phyloP scores from a whole-genome alignment of 257 asterid genomes.

The Linderniella brevidens region DNA sequence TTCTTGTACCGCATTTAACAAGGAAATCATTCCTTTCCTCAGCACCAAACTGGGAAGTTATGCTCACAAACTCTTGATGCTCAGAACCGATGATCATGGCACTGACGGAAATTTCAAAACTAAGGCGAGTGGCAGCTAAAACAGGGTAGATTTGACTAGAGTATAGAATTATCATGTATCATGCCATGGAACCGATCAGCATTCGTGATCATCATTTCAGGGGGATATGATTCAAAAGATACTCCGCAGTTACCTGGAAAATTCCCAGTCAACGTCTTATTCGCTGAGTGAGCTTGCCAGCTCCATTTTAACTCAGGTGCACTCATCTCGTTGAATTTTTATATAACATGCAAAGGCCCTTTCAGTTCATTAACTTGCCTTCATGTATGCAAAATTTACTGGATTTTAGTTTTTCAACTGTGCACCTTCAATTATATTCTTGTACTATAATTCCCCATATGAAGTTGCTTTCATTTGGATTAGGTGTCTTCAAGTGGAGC shows the following conservation, averaged over 20 bases:
- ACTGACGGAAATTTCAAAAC: conserved; percentile 30
- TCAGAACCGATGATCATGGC: conserved; percentile 35
- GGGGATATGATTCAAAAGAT: conserved; percentile 71
- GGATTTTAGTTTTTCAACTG: no score
- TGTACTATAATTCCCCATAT: not conserved
- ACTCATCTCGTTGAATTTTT: conserved; percentile 5
- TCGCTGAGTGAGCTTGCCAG: conserved; percentile 57
- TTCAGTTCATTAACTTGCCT: no score
- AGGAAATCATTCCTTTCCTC: conserved; percentile 36
- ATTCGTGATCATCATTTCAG: conserved; percentile 27
- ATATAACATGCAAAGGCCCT: no score
- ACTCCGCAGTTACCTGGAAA: conserved; percentile 58
- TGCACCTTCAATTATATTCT: no score
- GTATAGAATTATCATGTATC: no score
- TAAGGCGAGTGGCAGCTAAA: conserved; percentile 25
- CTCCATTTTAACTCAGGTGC: conserved; percentile 62
- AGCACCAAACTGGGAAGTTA: conserved; percentile 44
- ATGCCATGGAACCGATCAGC: conserved; percentile 5
- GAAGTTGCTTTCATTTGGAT: conserved; percentile 13
- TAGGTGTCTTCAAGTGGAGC: conserved; percentile 36
- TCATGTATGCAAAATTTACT: no score
- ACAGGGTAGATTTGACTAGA: no score
- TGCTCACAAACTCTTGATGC: conserved; percentile 53
- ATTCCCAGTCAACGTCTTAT: conserved; percentile 46
- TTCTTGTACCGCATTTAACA: conserved; percentile 21